A percentile compares a stretch with the other conserved stretches of the same genome.
Conservation (phyloP, 768 basidiomycete species). For the Trametes punicea region DNA sequence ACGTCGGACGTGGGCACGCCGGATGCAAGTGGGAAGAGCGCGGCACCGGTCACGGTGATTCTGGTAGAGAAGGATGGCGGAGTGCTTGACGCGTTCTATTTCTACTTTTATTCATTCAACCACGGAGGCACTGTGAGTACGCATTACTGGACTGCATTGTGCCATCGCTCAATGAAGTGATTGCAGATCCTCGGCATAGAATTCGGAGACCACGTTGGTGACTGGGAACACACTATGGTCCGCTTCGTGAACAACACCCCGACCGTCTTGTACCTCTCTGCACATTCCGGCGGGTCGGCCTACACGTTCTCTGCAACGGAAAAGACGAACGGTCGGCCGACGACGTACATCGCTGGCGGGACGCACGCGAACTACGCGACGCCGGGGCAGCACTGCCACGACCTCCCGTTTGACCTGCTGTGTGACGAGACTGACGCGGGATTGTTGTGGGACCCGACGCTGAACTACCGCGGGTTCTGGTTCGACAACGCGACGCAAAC, state of each 20-base stretch:
- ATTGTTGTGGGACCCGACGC: slow-evolving; percentile 27
- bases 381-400: slow-evolving; percentile 24
- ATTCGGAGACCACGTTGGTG: slow-evolving; percentile 33
- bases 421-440: slow-evolving; percentile 28
- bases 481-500: slow-evolving; percentile 21
- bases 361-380: slow-evolving; percentile 32
- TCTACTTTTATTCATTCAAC: slow-evolving; percentile 33
- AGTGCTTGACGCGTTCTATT: slow-evolving; percentile 33
- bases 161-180: neutral
- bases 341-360: slow-evolving; percentile 27
- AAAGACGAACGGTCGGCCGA: slow-evolving; percentile 23
- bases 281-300: slow-evolving; percentile 29
- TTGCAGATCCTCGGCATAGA: slow-evolving; percentile 23
- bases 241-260: slow-evolving; percentile 33
- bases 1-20: slow-evolving; percentile 21
- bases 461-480: slow-evolving; percentile 30
- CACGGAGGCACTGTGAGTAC: slow-evolving; percentile 19
- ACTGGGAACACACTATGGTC: slow-evolving; percentile 36
- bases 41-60: slow-evolving; percentile 30
- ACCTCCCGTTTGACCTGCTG: slow-evolving; percentile 24
- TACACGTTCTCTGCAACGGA: slow-evolving; percentile 26
- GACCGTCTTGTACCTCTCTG: slow-evolving; percentile 29
- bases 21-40: slow-evolving; percentile 24
- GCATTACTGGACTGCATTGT: neutral
- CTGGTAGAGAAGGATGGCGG: slow-evolving; percentile 29